A percentile compares a stretch with the other conserved stretches of the same genome.
phyloP scores from a whole-genome alignment of 2,329 filamentous ascomycete species.

The Verticillium albo-atrum region DNA sequence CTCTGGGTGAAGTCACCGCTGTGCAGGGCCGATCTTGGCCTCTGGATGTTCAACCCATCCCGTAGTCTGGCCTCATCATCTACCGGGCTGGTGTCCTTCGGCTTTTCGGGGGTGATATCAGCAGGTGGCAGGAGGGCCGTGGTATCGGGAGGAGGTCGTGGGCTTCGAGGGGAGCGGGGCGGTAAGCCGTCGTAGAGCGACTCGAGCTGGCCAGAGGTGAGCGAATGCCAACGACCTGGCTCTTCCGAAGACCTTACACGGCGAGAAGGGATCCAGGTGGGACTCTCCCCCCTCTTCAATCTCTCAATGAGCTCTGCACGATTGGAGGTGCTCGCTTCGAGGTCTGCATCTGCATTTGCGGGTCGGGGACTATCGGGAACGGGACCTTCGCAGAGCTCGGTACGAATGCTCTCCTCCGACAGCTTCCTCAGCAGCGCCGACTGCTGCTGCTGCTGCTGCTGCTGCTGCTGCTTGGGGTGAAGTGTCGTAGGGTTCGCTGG shows the following conservation, averaged over 20 bases:
- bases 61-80: conserved; percentile 38
- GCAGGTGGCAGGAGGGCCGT: conserved; percentile 39
- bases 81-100: conserved; percentile 17
- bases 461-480: background rate
- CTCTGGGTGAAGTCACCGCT: conserved; percentile 59
- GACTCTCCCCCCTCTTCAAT: conserved; percentile 74
- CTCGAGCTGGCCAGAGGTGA: conserved; percentile 22
- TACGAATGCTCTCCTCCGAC: conserved; percentile 58
- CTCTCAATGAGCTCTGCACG: conserved; percentile 77
- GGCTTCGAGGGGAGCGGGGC: conserved; percentile 29
- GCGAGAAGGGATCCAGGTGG: conserved; percentile 66
- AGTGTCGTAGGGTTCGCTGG: background rate
- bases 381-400: conserved; percentile 57
- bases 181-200: conserved; percentile 29
- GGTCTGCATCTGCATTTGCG: conserved; percentile 23
- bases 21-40: conserved; percentile 73
- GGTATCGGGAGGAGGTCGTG: conserved; percentile 29
- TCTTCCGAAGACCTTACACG: conserved; percentile 37
- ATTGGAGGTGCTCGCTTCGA: conserved; percentile 43
- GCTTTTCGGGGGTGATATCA: conserved; percentile 43
- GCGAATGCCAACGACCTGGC: conserved; percentile 6
- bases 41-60: conserved; percentile 64
- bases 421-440: conserved; percentile 26
- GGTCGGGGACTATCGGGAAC: conserved; percentile 36
- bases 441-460: conserved; percentile 1